phyloP scores from a whole-genome alignment of 805 yeast species.

The Lipomyces yamadae region DNA sequence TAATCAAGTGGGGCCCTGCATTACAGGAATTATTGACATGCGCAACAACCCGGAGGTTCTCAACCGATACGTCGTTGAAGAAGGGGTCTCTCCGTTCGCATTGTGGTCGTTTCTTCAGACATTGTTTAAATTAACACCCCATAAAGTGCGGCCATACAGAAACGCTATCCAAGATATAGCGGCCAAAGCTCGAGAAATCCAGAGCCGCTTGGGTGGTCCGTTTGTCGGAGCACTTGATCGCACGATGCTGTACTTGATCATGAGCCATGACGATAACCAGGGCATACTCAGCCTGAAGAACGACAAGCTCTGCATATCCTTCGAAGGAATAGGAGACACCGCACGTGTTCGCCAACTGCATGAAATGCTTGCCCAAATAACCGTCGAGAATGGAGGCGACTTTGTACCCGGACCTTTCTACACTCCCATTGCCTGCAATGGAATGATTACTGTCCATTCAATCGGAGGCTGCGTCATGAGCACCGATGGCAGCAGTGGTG shows the following conservation, averaged over 20 bases:
- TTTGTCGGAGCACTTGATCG: conserved; percentile 1
- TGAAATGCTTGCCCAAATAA: neutral
- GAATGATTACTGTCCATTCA: neutral
- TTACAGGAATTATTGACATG: conserved; percentile 1
- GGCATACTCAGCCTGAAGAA: neutral
- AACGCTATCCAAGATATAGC: neutral
- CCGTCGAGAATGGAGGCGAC: neutral
- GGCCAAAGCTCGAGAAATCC: neutral
- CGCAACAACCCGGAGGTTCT: neutral
- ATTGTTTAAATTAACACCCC: neutral
- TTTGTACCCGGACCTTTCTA: conserved; percentile 2
- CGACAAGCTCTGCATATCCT: neutral
- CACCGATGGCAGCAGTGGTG: neutral
- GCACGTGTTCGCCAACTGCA: neutral
- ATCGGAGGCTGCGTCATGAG: conserved; percentile 2
- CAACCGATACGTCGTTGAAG: neutral
- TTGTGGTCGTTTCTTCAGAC: neutral
- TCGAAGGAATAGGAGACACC: neutral
- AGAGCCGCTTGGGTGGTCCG: neutral
- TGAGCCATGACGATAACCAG: conserved; percentile 1
- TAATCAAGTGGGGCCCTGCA: neutral
- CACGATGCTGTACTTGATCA: conserved; percentile 1
- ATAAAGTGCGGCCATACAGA: neutral
- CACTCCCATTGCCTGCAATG: neutral
- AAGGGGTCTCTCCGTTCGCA: neutral